Conservation (phyloP, 2,329 filamentous ascomycete genomes). For the Sporothrix brasiliensis region DNA sequence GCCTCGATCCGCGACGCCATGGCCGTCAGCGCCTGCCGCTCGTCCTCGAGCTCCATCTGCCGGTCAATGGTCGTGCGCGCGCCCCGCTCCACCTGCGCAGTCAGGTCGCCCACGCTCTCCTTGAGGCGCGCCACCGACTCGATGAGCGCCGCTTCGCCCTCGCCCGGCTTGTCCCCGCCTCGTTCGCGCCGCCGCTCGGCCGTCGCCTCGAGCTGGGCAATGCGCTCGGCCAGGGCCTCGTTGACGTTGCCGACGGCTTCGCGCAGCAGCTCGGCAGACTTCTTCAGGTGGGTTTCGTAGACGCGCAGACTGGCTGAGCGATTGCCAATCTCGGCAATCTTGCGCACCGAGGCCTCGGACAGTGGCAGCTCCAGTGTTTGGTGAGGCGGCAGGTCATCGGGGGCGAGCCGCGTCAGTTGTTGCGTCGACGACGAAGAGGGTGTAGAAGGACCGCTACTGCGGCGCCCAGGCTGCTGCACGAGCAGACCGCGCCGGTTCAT, state of each 20-base stretch:
- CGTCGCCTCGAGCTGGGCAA: conserved; percentile 42
- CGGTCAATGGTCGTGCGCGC: conserved; percentile 56
- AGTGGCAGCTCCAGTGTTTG: conserved; percentile 54
- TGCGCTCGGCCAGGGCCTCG: conserved; percentile 48
- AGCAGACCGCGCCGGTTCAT: conserved; percentile 33
- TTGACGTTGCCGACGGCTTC: conserved; percentile 52
- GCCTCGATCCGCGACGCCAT: conserved; percentile 41
- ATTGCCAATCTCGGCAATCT: conserved; percentile 50
- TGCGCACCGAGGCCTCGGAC: conserved; percentile 45
- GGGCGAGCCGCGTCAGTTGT: conserved; percentile 33
- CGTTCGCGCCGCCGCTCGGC: conserved; percentile 45
- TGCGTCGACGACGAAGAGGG: neutral
- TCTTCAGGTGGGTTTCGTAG: conserved; percentile 53
- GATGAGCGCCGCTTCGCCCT: conserved; percentile 42
- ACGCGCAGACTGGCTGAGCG: conserved; percentile 46
- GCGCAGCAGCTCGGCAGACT: conserved; percentile 50
- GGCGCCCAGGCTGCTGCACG: conserved; percentile 30
- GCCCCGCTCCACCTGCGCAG: conserved; percentile 51
- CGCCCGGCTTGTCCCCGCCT: conserved; percentile 35
- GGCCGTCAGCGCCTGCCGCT: conserved; percentile 46
- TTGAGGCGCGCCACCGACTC: conserved; percentile 46
- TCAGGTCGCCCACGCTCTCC: conserved; percentile 48
- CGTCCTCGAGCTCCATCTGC: conserved; percentile 55
- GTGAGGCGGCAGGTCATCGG: conserved; percentile 52
- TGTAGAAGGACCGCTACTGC: neutral